phyloP scores from a whole-genome alignment of 202 grass and related monocot genomes.

The Elaeis oleifera region DNA sequence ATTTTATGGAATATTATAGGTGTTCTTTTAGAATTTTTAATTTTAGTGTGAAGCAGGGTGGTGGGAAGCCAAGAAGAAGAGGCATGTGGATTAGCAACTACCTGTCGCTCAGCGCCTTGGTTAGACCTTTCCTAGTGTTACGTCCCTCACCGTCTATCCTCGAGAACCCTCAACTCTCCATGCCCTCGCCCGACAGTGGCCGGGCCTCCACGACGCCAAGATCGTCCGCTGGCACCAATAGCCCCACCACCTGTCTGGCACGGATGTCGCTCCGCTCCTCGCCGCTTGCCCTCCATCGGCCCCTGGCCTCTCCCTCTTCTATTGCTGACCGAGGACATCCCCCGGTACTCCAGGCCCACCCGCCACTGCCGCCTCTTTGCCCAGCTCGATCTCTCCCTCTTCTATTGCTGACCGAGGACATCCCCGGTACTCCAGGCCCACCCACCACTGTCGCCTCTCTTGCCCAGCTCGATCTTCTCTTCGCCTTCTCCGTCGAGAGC shows the following conservation, averaged over 20 bases:
- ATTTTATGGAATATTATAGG: too few species aligned
- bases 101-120: constrained; percentile 24
- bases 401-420: constrained; percentile 99
- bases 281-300: constrained; percentile 29
- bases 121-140: constrained; percentile 26
- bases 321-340: too few species aligned
- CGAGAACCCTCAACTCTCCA: constrained; percentile 66
- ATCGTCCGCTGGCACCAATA: constrained; percentile 95
- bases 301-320: too few species aligned
- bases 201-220: constrained; percentile 37
- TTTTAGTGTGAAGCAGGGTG: too few species aligned
- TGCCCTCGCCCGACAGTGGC: constrained; percentile 50
- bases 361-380: too few species aligned
- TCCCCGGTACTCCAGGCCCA: constrained; percentile 40
- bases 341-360: too few species aligned
- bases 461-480: constrained; percentile 63
- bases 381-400: constrained; percentile 85
- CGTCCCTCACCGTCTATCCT: constrained; percentile 55
- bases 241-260: constrained; percentile 38
- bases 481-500: constrained; percentile 61
- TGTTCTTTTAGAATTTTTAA: too few species aligned
- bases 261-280: constrained; percentile 71
- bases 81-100: too few species aligned
- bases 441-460: constrained; percentile 34
- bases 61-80: too few species aligned